A percentile compares a stretch with the other conserved stretches of the same genome.
These are phyloP conservation scores for Penicillium manginii DNA, from an alignment of 495 filamentous ascomycete species.

Conservation along the genomic window DNA sequence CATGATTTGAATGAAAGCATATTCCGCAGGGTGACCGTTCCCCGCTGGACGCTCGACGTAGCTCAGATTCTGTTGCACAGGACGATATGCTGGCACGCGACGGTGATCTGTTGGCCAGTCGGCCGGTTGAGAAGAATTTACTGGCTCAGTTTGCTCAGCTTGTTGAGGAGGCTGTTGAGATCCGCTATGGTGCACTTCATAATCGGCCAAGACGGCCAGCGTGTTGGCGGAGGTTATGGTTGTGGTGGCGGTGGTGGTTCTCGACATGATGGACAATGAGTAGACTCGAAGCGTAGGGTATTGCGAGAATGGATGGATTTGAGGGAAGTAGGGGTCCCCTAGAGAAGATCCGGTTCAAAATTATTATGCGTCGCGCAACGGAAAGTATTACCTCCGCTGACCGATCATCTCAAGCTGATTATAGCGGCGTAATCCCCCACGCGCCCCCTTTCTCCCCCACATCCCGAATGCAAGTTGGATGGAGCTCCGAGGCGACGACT, in stretches of 20 bases:
- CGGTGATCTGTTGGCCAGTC: slow-evolving; percentile 52
- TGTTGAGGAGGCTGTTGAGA: slow-evolving; percentile 11
- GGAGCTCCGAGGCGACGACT: slow-evolving; percentile 4
- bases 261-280: slow-evolving; percentile 46
- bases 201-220: slow-evolving; percentile 48
- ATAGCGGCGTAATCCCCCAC: not conserved
- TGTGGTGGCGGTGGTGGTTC: slow-evolving; percentile 31
- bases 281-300: not conserved
- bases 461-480: slow-evolving; percentile 25
- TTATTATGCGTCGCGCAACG: not conserved
- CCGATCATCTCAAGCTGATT: not conserved
- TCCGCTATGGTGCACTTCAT: slow-evolving; percentile 49
- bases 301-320: not conserved
- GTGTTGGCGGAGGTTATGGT: slow-evolving; percentile 24
- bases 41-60: slow-evolving; percentile 44
- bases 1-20: slow-evolving; percentile 54
- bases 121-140: slow-evolving; percentile 19
- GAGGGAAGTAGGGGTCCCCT: not conserved
- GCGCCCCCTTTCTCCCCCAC: slow-evolving; percentile 25
- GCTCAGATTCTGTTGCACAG: slow-evolving; percentile 50
- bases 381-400: not conserved
- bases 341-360: not conserved
- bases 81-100: slow-evolving; percentile 53
- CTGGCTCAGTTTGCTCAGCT: not conserved
- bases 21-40: slow-evolving; percentile 41